These are phyloP conservation scores for Hymenoscyphus fraxineus DNA, from an alignment of 2,329 filamentous ascomycete genomes.

Conservation along the genomic window DNA sequence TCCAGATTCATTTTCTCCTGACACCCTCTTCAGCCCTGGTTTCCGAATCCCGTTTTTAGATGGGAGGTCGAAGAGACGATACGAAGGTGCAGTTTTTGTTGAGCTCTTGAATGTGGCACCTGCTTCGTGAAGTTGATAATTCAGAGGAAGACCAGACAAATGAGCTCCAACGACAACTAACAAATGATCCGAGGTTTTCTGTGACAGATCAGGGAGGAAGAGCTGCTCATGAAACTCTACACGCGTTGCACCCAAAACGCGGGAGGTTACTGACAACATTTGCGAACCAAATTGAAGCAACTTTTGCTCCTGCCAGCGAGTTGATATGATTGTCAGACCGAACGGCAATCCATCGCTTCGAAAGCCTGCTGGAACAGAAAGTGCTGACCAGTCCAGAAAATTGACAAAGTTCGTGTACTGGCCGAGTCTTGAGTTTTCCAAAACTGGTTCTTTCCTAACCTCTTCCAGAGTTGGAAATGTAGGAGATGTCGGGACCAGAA, in stretches of 20 bases:
- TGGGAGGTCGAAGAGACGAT: constrained; percentile 34
- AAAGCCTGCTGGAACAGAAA: constrained; percentile 45
- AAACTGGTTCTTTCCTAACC: constrained; percentile 48
- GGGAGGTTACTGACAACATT: not conserved
- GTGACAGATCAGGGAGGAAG: no score
- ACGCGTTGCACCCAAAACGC: constrained; percentile 3
- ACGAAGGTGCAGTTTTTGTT: constrained; percentile 34
- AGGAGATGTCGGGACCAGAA: constrained; percentile 56
- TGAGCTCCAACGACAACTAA: constrained; percentile 39
- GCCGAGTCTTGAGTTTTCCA: constrained; percentile 50
- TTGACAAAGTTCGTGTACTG: constrained; percentile 60
- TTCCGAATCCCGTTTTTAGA: constrained; percentile 24
- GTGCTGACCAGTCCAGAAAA: constrained; percentile 53
- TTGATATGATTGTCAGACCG: constrained; percentile 39
- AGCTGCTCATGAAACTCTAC: not conserved
- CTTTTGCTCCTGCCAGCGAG: constrained; percentile 36
- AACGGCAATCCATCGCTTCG: constrained; percentile 38
- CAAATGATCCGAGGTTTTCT: not conserved
- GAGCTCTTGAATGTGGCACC: constrained; percentile 28
- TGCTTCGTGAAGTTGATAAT: constrained; percentile 35
- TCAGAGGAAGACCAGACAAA: constrained; percentile 36
- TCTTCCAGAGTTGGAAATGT: constrained; percentile 49
- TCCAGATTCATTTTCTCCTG: constrained; percentile 20
- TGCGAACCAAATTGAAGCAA: constrained; percentile 23
- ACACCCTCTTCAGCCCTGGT: constrained; percentile 35